Conservation (phyloP, 176 grass and related monocot genomes). For the Ensete glaucum region DNA sequence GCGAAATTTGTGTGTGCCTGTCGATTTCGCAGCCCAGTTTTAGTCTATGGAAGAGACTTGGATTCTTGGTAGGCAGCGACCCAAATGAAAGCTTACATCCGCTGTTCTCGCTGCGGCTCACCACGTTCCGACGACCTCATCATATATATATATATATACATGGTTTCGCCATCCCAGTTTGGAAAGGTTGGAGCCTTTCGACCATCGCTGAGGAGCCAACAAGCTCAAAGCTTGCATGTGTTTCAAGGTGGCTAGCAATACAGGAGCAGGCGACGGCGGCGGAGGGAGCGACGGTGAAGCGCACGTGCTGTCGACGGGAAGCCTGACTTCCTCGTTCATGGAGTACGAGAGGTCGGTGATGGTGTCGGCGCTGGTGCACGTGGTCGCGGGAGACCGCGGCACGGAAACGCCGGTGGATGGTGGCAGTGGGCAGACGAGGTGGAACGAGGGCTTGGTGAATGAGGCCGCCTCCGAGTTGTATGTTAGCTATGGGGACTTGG, state of each 20-base stretch:
- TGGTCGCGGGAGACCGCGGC: not conserved
- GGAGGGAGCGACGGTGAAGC: not conserved
- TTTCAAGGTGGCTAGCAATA: not conserved
- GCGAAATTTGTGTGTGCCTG: no score
- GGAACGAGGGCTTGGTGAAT: not conserved
- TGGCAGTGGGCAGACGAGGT: not conserved
- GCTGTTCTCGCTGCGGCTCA: no score
- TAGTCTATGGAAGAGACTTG: no score
- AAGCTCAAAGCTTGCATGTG: not conserved
- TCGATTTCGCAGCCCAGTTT: no score
- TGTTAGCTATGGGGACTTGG: not conserved
- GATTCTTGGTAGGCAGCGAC: no score
- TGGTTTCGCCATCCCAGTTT: no score
- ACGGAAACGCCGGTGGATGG: not conserved
- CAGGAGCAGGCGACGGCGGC: not conserved
- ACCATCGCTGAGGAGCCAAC: no score
- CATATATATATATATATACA: no score
- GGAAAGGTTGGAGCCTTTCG: no score
- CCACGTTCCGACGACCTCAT: no score
- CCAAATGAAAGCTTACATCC: no score
- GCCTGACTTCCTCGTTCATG: not conserved
- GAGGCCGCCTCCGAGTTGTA: not conserved
- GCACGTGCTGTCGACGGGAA: not conserved
- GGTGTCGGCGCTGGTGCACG: not conserved
- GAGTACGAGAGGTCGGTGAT: not conserved